These are phyloP conservation scores for Candida germanica DNA, from an alignment of 805 yeast genomes.

Conservation along the genomic window DNA sequence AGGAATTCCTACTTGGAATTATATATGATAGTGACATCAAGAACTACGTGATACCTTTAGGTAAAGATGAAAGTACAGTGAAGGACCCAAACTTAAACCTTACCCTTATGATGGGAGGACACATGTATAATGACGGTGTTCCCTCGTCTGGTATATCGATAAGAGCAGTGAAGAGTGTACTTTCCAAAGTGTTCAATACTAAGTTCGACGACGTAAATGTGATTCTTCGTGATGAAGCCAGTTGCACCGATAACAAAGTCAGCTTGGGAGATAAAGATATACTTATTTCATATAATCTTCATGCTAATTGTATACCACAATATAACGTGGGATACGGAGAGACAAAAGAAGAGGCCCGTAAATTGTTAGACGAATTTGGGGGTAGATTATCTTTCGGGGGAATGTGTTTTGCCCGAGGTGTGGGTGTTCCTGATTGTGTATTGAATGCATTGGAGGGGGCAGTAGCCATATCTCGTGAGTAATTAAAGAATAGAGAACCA, in stretches of 20 bases:
- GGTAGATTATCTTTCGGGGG: conserved; percentile 63
- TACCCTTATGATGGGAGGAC: conserved; percentile 92
- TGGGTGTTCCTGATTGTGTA: conserved; percentile 89
- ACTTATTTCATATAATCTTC: conserved; percentile 32
- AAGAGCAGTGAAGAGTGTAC: conserved; percentile 23
- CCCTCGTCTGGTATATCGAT: conserved; percentile 29
- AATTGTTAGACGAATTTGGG: conserved; percentile 28
- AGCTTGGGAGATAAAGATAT: conserved; percentile 22
- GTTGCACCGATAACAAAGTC: conserved; percentile 10
- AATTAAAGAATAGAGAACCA: no score
- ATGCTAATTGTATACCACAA: conserved; percentile 69
- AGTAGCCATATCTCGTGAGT: no score
- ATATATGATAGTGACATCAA: conserved; percentile 81
- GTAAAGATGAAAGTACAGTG: neutral
- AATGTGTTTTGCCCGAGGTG: conserved; percentile 70
- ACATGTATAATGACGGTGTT: conserved; percentile 32
- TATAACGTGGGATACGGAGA: conserved; percentile 67
- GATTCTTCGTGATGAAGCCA: conserved; percentile 25
- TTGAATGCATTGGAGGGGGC: conserved; percentile 57
- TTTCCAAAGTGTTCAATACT: conserved; percentile 21
- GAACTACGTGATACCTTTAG: conserved; percentile 9
- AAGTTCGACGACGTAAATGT: conserved; percentile 17
- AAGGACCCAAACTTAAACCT: conserved; percentile 47
- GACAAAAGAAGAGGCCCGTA: conserved; percentile 27
- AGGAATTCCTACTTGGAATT: conserved; percentile 70